Base-by-base conservation (phyloP, 139 green algal genomes). In the Coelastrella sp. region DNA sequence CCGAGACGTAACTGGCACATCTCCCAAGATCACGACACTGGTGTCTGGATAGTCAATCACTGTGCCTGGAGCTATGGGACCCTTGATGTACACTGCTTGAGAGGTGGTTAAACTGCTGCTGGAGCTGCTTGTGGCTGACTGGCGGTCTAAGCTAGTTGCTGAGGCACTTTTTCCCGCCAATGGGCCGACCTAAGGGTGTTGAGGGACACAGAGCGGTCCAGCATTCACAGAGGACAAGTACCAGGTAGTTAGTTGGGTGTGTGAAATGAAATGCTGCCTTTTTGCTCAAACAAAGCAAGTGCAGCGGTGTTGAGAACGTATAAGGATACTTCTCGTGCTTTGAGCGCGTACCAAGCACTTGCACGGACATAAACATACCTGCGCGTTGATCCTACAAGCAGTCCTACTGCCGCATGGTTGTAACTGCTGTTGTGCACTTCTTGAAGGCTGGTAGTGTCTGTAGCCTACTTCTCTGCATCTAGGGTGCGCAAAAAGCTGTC, bases 1-100 rank as follows among this genome's bases (percentile, higher is more conserved):
- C 7, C n/a, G 6, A n/a, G 83, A 57, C 24, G 35, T 58, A 65
- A 58, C 78, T 65, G 86, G 86, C 49, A 90, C 86, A 72, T 90
- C 86, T 7, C 86, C 86, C 86, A 85, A 35, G 24, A 90, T 63
- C 25, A 90, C 86, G 49, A 90, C 75, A 27, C 75, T 82, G 57
- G n/a, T 59, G 57, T 73, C 72, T 6, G 72, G 85, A n/a, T 83
- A 75, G 7, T 83, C 72, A 57, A 84, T 14, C 72, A 73, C 49
- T 22, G 57, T 25, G 3, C 85, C 85, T 9, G 70, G 10, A 7
- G 68, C 63, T 7, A 89, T 59, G 10, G 85, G 72, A 15, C 56
- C 58, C 70, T 82, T 82, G 19, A 89, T 27, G 58, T 89, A 89
- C 72, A 82, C 85, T 20, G 85, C 85, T 59, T 89, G 56, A n/a